Conservation (phyloP, 1,284 basidiomycete species). For the Ceratobasidium sp. region DNA sequence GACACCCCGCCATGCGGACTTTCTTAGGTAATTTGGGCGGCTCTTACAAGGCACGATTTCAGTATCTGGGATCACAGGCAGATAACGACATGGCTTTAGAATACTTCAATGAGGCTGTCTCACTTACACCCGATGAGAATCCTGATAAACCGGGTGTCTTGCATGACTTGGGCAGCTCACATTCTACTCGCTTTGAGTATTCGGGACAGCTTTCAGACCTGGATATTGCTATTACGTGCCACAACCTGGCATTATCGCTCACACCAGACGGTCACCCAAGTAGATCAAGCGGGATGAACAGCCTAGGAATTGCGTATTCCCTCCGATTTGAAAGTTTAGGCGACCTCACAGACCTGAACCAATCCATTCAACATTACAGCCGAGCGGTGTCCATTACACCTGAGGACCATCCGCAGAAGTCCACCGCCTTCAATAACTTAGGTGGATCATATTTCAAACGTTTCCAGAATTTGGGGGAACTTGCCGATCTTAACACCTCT, state of each 20-base stretch:
- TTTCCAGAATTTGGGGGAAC: not conserved
- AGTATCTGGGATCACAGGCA: not conserved
- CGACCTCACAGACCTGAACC: not conserved
- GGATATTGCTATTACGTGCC: not conserved
- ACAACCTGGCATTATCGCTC: not conserved
- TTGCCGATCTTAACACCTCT: not conserved
- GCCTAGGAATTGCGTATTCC: not conserved
- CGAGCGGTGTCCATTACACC: not conserved
- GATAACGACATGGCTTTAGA: not conserved
- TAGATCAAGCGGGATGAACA: not conserved
- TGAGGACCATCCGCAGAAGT: not conserved
- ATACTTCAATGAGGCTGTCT: not conserved
- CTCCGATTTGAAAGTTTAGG: not conserved
- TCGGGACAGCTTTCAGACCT: not conserved
- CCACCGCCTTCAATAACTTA: not conserved
- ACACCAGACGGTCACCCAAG: not conserved
- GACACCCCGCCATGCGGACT: not conserved
- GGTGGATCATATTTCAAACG: not conserved
- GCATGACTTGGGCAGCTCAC: not conserved
- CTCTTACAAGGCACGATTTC: not conserved
- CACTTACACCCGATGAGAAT: not conserved
- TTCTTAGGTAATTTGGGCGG: not conserved
- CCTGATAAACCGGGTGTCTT: not conserved
- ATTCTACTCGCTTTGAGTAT: not conserved
- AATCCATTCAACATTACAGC: not conserved